These are phyloP conservation scores for Hyaloraphidium curvatum DNA, from an alignment of 192 early-diverging fungal genomes.

Conservation along the genomic window DNA sequence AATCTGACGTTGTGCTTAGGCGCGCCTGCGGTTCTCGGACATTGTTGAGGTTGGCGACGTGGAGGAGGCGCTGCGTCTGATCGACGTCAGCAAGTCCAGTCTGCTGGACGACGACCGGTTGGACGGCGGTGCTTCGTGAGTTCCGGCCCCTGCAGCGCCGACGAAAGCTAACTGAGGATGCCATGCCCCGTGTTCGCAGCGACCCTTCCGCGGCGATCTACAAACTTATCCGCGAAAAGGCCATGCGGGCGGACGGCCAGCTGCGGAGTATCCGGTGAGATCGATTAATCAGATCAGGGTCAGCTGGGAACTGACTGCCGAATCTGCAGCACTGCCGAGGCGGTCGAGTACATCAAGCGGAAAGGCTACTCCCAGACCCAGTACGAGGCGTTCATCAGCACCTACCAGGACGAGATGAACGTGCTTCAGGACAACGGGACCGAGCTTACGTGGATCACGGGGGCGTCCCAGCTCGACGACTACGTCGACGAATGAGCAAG, in stretches of 20 bases:
- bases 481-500: too few species aligned
- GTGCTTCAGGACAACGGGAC: too few species aligned
- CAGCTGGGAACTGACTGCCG: too few species aligned
- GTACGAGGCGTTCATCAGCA: not conserved
- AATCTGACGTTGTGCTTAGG: conserved; percentile 18
- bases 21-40: conserved; percentile 52
- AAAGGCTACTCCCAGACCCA: not conserved
- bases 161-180: conserved; percentile 13
- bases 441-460: too few species aligned
- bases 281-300: too few species aligned
- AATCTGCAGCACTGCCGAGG: not conserved
- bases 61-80: conserved; percentile 68
- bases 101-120: conserved; percentile 39
- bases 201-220: conserved; percentile 49
- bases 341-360: not conserved
- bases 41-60: conserved; percentile 53
- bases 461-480: too few species aligned
- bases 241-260: conserved; percentile 26
- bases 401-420: too few species aligned
- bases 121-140: too few species aligned
- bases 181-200: conserved; percentile 20
- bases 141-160: conserved; percentile 6
- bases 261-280: conserved; percentile 1
- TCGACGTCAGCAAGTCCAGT: conserved; percentile 80
- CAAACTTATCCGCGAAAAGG: conserved; percentile 55